Evolutionary conservation across 345 rosid genomes (phyloP), one percentile per base, ranked within the genome.

Genomic region (Conringia planisiliqua): DNA sequence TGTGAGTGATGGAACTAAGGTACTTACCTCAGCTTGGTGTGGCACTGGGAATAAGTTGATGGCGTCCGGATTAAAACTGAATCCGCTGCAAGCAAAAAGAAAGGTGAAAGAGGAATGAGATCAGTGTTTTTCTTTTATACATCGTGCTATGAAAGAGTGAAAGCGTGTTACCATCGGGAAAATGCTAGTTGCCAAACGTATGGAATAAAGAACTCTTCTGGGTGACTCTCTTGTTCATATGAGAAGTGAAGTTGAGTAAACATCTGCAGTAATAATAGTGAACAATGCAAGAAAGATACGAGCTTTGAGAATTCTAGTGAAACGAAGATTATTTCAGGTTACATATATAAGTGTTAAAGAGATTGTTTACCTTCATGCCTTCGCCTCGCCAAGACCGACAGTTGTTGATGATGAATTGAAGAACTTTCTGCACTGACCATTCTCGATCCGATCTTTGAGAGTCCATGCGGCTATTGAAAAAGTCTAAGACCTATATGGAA

Each of bases 351-450:
- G 46, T 47, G 35, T 64, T 40, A 40, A 40, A 26, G 13, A 58
- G 33, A 55, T 22, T 35, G 71, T 43, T 59, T 68, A 95, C 99
- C 99, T 92, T 92, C 88, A 92, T 82, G 71, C 98, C 99, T 80
- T 95, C 97, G 43, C 87, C 98, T 51, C 98, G 88, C 99, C 97
- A 95, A 71, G 91, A 92, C 62, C 97, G 87, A 44, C 94, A 95
- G 76, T 83, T 88, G 29, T 76, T 85, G 57, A 86, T 85, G 74
- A 95, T 88, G 77, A 88, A 86, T 57, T 84, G 79, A 61, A 95
- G 96, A 73, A 95, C 99, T 76, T 87, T 90, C 78, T 95, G 94
- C 65, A 92, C 98, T 5, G 99, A 92, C 99, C 97, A 95, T 78
- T 89, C 98, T 68, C 99, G 86, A 73, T 88, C 91, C 1, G 71